A percentile compares a stretch with the other conserved stretches of the same genome.
phyloP scores from a whole-genome alignment of 2,329 filamentous ascomycete genomes.

The Leptographium lundbergii region DNA sequence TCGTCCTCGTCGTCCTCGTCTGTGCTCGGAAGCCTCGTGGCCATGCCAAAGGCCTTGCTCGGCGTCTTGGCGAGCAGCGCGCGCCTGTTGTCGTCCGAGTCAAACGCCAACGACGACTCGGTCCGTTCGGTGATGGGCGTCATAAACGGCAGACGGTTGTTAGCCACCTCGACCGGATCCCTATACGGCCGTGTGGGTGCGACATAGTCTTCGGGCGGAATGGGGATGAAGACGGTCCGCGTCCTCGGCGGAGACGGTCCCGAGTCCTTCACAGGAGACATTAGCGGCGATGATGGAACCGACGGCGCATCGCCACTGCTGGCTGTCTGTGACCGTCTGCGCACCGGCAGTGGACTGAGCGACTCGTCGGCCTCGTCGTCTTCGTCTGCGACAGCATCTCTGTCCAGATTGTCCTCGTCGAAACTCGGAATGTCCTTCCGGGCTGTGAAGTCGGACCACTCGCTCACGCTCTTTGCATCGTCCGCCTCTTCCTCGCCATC shows the following conservation, averaged over 20 bases:
- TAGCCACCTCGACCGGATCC: constrained; percentile 66
- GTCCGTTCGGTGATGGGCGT: constrained; percentile 95
- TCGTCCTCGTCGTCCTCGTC: constrained; percentile 17
- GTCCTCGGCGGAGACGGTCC: constrained; percentile 37
- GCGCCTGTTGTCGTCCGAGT: constrained; percentile 45
- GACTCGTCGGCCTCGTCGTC: constrained; percentile 21
- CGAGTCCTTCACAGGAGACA: constrained; percentile 13
- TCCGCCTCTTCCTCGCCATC: constrained; percentile 20
- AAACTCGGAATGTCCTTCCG: constrained; percentile 43
- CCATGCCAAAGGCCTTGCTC: constrained; percentile 37
- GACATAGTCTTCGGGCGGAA: constrained; percentile 78
- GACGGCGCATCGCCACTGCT: neutral
- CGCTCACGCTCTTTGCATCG: constrained; percentile 55
- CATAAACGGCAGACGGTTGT: constrained; percentile 94
- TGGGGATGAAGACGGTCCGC: constrained; percentile 52
- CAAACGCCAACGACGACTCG: constrained; percentile 67
- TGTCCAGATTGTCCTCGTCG: neutral
- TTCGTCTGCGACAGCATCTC: neutral
- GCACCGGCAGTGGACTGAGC: constrained; percentile 8
- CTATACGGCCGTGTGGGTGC: constrained; percentile 68
- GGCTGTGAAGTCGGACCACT: constrained; percentile 80
- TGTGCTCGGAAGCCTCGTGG: constrained; percentile 7
- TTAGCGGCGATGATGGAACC: constrained; percentile 5
- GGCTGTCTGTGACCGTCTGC: neutral
- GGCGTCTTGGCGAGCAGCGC: constrained; percentile 61